Evolutionary conservation across 306 rosid species (phyloP).

Genomic region (Ammopiptanthus mongolicus): DNA sequence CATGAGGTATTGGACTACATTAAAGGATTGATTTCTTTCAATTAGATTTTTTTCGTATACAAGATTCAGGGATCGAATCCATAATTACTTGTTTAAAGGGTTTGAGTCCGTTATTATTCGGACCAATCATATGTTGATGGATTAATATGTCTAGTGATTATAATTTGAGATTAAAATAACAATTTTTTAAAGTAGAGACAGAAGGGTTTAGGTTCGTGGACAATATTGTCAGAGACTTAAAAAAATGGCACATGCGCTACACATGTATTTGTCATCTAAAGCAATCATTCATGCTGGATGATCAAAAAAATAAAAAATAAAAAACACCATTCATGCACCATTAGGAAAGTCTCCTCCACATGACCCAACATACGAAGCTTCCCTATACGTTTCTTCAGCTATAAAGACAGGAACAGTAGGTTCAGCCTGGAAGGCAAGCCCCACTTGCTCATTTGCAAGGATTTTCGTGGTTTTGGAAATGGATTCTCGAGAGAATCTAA

Average conservation of each 20-base stretch:
- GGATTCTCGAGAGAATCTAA: slow-evolving; percentile 1
- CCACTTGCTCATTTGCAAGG: not conserved
- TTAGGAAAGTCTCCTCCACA: not conserved
- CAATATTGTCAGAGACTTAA: not conserved
- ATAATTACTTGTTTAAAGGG: too few species aligned
- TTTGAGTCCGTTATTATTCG: too few species aligned
- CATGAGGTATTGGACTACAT: too few species aligned
- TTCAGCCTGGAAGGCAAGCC: slow-evolving; percentile 2
- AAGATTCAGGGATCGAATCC: too few species aligned
- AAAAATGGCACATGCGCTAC: slow-evolving; percentile 14
- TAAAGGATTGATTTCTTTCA: too few species aligned
- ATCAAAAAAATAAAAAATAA: too few species aligned
- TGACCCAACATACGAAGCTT: slow-evolving; percentile 9
- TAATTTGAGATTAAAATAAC: too few species aligned
- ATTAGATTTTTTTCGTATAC: too few species aligned
- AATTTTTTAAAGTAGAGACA: not conserved
- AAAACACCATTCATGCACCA: not conserved
- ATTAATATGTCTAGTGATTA: too few species aligned
- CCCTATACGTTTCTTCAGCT: not conserved
- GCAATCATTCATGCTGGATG: slow-evolving; percentile 14
- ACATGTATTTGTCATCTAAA: slow-evolving; percentile 22
- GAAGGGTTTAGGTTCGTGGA: not conserved
- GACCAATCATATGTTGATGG: too few species aligned
- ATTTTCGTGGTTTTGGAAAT: not conserved
- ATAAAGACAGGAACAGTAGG: not conserved